Base-by-base conservation (phyloP, 2,329 filamentous ascomycete genomes). In the Tolypocladium amazonense region DNA sequence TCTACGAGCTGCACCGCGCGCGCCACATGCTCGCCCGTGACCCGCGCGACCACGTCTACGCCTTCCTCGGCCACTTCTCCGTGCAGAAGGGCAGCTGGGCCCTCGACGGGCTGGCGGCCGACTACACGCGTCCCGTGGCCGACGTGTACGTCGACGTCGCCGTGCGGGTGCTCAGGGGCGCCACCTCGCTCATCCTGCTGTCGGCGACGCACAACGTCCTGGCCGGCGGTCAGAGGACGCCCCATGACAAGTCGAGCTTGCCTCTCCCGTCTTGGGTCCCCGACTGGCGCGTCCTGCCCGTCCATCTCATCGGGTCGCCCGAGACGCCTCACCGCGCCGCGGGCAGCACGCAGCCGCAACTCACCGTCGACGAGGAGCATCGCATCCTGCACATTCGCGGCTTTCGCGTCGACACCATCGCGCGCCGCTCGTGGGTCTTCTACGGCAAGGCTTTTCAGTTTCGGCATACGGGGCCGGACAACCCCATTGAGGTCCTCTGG, bases 261-360 rank as follows among this genome's bases (percentile, higher is more conserved):
- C 27, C 35, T 12, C 33, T 75, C 4, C 73, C 73, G 1, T 71
- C 71, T 0, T 75, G 73, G 73, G 72, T 73, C 33, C 73, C 73
- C 1, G 73, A 75, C 65, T 75, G 73, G 73, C 67, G 70, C 2
- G 59, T 68, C 8, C 58, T 67, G 8, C 70, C 71, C 15, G 58
- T 71, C 1, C 72, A 74, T 45, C 64, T 74, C 11, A 63, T 74
- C 18, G 69, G 67, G 2, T 66, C 70, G 0, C 72, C 72, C 0
- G 65, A 62, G 14, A 70, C 69, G 15, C 71, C 69, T 2, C 72
- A 74, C 37, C 61, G 65, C 15, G 72, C 72, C 11, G 65, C 68
- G 0, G 67, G 69, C 9, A 59, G 64, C 8, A 67, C 67, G 1
- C 61, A 47, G 14, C 70, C 72, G 3, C 60, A 62, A 35, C 62